Evolutionary conservation across 768 basidiomycete species (phyloP).

Genomic region (Daedalea quercina): DNA sequence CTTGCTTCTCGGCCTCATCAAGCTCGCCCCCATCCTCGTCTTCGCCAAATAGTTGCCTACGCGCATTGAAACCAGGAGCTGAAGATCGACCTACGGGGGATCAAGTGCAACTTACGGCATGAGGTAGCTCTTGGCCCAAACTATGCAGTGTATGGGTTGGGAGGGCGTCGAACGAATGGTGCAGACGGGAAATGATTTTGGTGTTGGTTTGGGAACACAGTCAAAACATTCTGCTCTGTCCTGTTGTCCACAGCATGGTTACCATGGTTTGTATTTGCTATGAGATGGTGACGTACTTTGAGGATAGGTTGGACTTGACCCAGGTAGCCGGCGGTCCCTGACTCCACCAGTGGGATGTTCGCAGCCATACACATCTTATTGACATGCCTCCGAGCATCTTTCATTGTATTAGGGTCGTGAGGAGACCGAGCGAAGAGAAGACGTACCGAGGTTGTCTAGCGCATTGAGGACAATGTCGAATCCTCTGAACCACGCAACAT

Average conservation of each 20-base stretch:
- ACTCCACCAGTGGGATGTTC: conserved; percentile 85
- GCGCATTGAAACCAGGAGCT: not conserved
- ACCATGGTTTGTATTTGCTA: not conserved
- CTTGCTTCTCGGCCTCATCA: conserved; percentile 86
- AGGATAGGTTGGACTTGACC: conserved; percentile 94
- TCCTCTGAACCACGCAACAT: conserved; percentile 81
- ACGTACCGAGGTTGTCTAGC: conserved; percentile 84
- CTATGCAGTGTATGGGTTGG: conserved; percentile 97
- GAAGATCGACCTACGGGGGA: not conserved
- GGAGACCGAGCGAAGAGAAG: not conserved
- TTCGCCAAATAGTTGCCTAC: conserved; percentile 90
- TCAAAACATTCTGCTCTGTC: conserved; percentile 93
- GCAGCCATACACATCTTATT: conserved; percentile 98
- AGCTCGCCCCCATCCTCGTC: conserved; percentile 81
- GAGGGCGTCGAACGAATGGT: conserved; percentile 96
- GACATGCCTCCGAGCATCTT: conserved; percentile 91
- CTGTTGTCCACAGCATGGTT: conserved; percentile 30
- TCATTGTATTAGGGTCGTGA: not conserved
- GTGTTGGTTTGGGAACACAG: conserved; percentile 87
- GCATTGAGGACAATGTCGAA: conserved; percentile 96
- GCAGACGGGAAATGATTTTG: conserved; percentile 95
- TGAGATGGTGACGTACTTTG: conserved; percentile 45
- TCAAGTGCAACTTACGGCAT: conserved; percentile 55
- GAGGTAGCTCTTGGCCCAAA: conserved; percentile 98
- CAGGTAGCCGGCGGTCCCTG: conserved; percentile 93